Conservation (phyloP, 805 yeast genomes). For the Kazachstania martiniae region DNA sequence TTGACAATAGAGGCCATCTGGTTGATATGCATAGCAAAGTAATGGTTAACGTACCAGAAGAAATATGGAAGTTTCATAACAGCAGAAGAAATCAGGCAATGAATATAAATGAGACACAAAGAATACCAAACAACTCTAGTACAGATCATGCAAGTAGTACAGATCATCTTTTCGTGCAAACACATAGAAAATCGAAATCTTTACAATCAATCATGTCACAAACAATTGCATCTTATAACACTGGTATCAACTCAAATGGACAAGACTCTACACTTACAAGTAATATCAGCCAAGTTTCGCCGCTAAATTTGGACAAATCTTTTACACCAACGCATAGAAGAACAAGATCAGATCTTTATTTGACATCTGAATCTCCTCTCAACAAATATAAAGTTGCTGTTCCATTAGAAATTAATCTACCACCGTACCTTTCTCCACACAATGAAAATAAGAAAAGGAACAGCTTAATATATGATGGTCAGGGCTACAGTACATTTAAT, state of each 20-base stretch:
- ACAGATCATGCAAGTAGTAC: too few relatives aligned
- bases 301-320: conserved; percentile 11
- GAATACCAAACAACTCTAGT: too few relatives aligned
- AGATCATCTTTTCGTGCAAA: too few relatives aligned
- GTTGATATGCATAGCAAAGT: conserved; percentile 21
- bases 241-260: background rate
- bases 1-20: conserved; percentile 9
- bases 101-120: too few relatives aligned
- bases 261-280: conserved; percentile 1
- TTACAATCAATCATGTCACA: conserved; percentile 22
- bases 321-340: conserved; percentile 2
- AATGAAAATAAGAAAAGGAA: conserved; percentile 22
- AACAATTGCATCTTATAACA: conserved; percentile 11
- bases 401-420: conserved; percentile 29
- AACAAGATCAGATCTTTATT: conserved; percentile 14
- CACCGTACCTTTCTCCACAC: conserved; percentile 29
- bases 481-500: conserved; percentile 24
- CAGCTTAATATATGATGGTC: conserved; percentile 30
- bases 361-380: conserved; percentile 29
- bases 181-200: conserved; percentile 11
- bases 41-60: conserved; percentile 24
- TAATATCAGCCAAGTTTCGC: conserved; percentile 9
- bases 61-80: conserved; percentile 22
- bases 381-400: conserved; percentile 27
- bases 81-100: background rate